Percentiles rank a stretch among this genome's conserved stretches.
Conservation (phyloP, 176 grass and related monocot species). For the Typha latifolia region DNA sequence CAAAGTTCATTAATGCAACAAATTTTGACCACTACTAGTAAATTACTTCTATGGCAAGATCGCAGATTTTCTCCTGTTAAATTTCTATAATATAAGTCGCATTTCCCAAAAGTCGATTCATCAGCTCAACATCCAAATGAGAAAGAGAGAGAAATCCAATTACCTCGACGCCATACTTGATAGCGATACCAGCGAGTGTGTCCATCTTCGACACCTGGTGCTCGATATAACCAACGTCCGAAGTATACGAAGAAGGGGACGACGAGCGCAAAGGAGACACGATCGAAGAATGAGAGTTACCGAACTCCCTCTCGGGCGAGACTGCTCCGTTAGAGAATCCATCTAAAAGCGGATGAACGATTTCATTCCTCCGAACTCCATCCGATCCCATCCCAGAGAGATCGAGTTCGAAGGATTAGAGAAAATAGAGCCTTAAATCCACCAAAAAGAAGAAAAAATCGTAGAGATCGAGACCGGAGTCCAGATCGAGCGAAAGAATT, state of each 20-base stretch:
- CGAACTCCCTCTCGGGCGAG: constrained; percentile 24
- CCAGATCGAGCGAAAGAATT: neutral
- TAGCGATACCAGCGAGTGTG: constrained; percentile 69
- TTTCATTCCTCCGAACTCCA: neutral
- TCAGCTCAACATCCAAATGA: neutral
- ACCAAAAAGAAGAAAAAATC: neutral
- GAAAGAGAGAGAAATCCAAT: too few species aligned
- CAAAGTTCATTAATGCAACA: neutral
- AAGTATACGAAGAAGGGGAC: constrained; percentile 23
- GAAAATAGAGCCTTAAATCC: neutral
- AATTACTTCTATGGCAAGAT: neutral
- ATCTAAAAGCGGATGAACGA: neutral
- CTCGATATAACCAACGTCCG: constrained; percentile 21
- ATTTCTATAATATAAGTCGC: neutral
- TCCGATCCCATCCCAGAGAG: neutral
- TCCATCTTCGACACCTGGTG: constrained; percentile 66
- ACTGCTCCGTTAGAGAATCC: constrained; percentile 4
- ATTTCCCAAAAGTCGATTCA: neutral
- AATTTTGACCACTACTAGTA: neutral
- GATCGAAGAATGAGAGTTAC: neutral
- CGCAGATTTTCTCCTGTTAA: neutral
- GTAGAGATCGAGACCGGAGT: neutral
- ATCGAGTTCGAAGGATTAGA: neutral
- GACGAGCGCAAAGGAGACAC: constrained; percentile 2
- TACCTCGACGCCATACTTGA: constrained; percentile 82